phyloP scores from a whole-genome alignment of 176 grass and related monocot species.

The Chrysopogon serrulatus region DNA sequence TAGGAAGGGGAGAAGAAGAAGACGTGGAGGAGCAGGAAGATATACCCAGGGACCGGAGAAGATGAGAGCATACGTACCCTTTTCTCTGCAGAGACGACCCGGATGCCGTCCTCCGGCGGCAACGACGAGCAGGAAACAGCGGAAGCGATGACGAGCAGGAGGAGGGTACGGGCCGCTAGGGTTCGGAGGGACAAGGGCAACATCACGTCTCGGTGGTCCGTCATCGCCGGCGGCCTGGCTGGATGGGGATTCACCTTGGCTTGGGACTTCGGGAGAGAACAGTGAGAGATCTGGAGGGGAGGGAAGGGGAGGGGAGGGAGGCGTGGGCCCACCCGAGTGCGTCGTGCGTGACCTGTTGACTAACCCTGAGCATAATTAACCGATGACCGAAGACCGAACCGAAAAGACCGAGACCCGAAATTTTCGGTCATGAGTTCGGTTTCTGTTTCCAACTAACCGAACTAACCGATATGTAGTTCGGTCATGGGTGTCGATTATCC shows the following conservation, averaged over 20 bases:
- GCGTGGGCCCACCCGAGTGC: too few species aligned
- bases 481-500: too few species aligned
- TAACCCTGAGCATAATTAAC: too few species aligned
- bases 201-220: conserved; percentile 18
- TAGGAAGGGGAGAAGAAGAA: not conserved
- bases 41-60: not conserved
- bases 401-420: too few species aligned
- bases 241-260: too few species aligned
- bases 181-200: not conserved
- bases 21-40: not conserved
- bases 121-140: not conserved
- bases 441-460: too few species aligned
- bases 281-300: not conserved
- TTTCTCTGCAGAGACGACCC: conserved; percentile 48
- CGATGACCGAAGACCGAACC: too few species aligned
- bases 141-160: not conserved
- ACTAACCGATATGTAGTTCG: too few species aligned
- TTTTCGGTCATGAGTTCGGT: too few species aligned
- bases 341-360: too few species aligned
- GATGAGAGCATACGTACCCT: conserved; percentile 8
- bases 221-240: not conserved
- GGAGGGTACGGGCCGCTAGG: not conserved
- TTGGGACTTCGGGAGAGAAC: not conserved
- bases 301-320: too few species aligned
- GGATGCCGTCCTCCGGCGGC: conserved; percentile 31